Base-by-base conservation (phyloP, 192 early-diverging fungal genomes). In the Backusella westeae region DNA sequence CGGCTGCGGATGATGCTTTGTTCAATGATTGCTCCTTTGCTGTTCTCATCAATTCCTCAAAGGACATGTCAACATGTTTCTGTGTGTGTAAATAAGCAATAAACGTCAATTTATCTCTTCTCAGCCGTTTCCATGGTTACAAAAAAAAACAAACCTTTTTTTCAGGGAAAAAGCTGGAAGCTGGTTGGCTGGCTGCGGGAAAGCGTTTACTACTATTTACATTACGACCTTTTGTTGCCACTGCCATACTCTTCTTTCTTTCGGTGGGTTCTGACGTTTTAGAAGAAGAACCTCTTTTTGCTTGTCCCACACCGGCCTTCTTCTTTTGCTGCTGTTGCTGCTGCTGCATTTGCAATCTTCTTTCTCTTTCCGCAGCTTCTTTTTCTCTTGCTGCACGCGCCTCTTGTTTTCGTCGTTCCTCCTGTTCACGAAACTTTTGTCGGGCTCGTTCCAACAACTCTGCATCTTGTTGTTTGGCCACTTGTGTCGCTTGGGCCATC, bases 401-500 rank as follows among this genome's bases (percentile, higher is more conserved):
- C 14, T 75, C 74, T 34, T 34, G 38, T 21, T 66, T 38, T 41
- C 63, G 36, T 15, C 38, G 35, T n/a, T 67, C 41, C 17, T 75
- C 74, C 4, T 67, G 42, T 1, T 75, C 74, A 38, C 74, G 74
- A 44, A 26, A 21, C n/a, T 75, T 75, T 67, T 75, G 59, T 35
- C 26, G 35, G 36, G 73, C 73, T 67, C 46, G 38, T 68, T 75
- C 74, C 19, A 56, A 26, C 63, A 75, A 52, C 2, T 26, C 26
- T 17, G 74, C 74, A 67, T 75, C 65, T 75, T 75, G 74, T 49
- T 75, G 36, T 21, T 75, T 75, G 34, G 74, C 74, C 32, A 75
- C 59, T 35, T 75, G 74, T 10, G 74, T 68, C 46, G 74, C 74
- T 46, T 75, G 74, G 1, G 65, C 63, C 74, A 75, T 75, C 46